Conservation (phyloP, 2,329 filamentous ascomycete species). For the Piedraia hortae region DNA sequence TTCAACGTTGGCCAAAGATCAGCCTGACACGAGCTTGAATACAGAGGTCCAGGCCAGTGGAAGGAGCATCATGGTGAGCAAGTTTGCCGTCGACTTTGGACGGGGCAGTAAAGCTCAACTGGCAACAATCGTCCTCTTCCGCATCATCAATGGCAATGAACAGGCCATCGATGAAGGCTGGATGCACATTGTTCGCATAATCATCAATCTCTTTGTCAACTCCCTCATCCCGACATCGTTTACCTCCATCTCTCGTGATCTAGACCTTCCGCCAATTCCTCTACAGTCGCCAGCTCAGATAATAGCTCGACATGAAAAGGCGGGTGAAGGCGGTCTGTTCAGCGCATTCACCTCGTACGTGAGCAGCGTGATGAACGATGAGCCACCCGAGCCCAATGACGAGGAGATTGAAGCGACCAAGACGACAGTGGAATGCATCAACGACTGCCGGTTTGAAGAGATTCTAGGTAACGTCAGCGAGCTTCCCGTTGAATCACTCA, state of each 20-base stretch:
- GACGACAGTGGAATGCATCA: conserved; percentile 81
- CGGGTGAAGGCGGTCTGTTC: conserved; percentile 60
- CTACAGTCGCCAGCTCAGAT: conserved; percentile 77
- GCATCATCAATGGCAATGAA: conserved; percentile 69
- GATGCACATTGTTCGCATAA: conserved; percentile 65
- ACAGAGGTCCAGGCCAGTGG: conserved; percentile 74
- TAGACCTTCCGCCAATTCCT: conserved; percentile 58
- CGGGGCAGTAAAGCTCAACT: conserved; percentile 81
- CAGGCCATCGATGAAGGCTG: conserved; percentile 46
- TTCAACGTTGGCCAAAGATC: conserved; percentile 55
- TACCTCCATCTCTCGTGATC: conserved; percentile 30
- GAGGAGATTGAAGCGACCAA: conserved; percentile 91
- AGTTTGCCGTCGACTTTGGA: conserved; percentile 85
- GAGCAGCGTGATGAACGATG: conserved; percentile 93
- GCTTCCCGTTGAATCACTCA: conserved; percentile 31
- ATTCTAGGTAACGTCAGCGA: conserved; percentile 59
- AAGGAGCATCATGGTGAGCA: conserved; percentile 92
- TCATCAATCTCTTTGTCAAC: conserved; percentile 88
- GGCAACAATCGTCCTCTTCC: conserved; percentile 83
- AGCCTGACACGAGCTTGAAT: conserved; percentile 63
- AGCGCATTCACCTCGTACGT: conserved; percentile 91
- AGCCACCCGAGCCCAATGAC: conserved; percentile 88
- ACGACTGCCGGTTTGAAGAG: conserved; percentile 58
- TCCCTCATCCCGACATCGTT: conserved; percentile 70
- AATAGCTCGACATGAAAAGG: conserved; percentile 59